Base-by-base conservation (phyloP, 2,329 filamentous ascomycete species). In the Xylogone sp. region DNA sequence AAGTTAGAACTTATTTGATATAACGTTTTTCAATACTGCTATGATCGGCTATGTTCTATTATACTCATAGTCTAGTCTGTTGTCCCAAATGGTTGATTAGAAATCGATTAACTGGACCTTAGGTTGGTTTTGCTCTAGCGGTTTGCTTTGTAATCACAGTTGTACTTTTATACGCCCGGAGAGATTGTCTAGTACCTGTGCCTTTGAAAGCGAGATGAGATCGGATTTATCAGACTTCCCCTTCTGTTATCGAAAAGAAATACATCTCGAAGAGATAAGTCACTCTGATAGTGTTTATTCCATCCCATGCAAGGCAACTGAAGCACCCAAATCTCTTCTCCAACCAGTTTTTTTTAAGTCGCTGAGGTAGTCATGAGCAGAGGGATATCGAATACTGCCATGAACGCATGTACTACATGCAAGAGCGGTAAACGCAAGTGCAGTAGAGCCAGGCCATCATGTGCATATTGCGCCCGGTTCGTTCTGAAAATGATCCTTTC, bases 351-450 rank as follows among this genome's bases (percentile, higher is more conserved):
- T 13, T 31, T 16, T 6, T 18, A 16, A 16, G 34, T 16, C 6
- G n/a, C 34, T 39, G 6, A 18, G n/a, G 34, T 18, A 6, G n/a
- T 39, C n/a, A 39, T 39, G 34, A 39, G 13, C n/a, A 18, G n/a
- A 7, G n/a, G 8, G n/a, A 18, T 39, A 4, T 16, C 34, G n/a
- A 16, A 39, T 39, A 16, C 10, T 39, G 13, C 21, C 12, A n/a
- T 52, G 27, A 54, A 54, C 29, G 47, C 53, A 2, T 54, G 53
- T 39, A 45, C 43, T 2, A 49, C 44, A 12, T 54, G 53, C 24
- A 54, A 53, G 43, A 21, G 34, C 18, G 45, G 51, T 9, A 55
- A 55, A 31, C 50, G 50, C 20, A 55, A 55, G 45, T 53, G 50
- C 10, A 43, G 46, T 20, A 51, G 29, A 48, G 31, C 6, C 24